phyloP scores from a whole-genome alignment of 2,329 filamentous ascomycete genomes.

The Aspergillus fructus region DNA sequence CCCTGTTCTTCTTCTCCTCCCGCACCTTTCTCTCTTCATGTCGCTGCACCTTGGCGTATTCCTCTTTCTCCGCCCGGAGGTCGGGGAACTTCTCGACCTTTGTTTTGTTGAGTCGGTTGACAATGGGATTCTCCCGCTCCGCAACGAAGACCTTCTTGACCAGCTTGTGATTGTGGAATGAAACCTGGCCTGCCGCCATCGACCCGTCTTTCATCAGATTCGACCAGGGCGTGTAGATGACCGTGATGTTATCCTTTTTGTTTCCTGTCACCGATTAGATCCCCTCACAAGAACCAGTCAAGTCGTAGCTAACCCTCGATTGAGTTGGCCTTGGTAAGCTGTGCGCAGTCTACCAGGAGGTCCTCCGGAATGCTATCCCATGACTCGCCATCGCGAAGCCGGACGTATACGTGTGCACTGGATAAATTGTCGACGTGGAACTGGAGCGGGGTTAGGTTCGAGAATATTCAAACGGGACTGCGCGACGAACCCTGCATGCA shows the following conservation, averaged over 20 bases:
- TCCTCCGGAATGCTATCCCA: slow-evolving; percentile 80
- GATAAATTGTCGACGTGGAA: slow-evolving; percentile 98
- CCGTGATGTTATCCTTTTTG: slow-evolving; percentile 95
- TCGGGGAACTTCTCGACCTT: slow-evolving; percentile 85
- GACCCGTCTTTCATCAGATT: slow-evolving; percentile 93
- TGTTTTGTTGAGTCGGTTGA: slow-evolving; percentile 99
- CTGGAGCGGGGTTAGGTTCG: slow-evolving; percentile 43
- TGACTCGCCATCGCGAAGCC: slow-evolving; percentile 71
- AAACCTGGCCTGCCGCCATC: slow-evolving; percentile 94
- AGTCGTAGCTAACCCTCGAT: slow-evolving; percentile 70
- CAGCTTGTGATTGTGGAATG: slow-evolving; percentile 82
- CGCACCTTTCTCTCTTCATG: slow-evolving; percentile 58
- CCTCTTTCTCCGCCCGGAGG: slow-evolving; percentile 77
- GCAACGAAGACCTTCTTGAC: slow-evolving; percentile 80
- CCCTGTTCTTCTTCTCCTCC: slow-evolving; percentile 40
- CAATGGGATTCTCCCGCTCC: slow-evolving; percentile 79
- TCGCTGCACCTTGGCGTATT: slow-evolving; percentile 68
- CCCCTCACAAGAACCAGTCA: background rate
- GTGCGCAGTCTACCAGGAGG: slow-evolving; percentile 84
- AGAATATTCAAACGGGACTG: too few species aligned
- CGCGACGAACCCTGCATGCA: slow-evolving; percentile 30
- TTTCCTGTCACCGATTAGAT: slow-evolving; percentile 62
- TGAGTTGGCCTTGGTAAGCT: slow-evolving; percentile 97
- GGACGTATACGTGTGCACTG: slow-evolving; percentile 92
- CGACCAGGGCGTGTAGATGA: slow-evolving; percentile 97